Evolutionary conservation across 441 rosid species (phyloP).

Genomic region (Cnidoscolus chayamansa): DNA sequence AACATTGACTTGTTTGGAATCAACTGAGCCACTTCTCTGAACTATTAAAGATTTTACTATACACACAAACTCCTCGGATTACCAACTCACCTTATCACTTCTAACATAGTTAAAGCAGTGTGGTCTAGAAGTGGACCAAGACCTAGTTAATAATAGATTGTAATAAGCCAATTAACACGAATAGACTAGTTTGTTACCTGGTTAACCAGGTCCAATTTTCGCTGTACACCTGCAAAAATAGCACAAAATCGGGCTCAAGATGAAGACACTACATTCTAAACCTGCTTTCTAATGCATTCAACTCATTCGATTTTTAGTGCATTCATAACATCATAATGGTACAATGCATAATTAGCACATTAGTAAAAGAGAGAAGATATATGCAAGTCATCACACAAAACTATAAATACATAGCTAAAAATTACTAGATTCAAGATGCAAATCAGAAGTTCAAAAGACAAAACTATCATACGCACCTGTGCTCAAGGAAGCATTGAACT

Average conservation of each 20-base stretch:
- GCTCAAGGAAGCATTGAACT: constrained; percentile 40
- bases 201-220: constrained; percentile 53
- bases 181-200: constrained; percentile 34
- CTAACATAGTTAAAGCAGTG: too few species aligned
- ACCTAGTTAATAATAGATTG: neutral
- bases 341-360: neutral
- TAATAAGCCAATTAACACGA: neutral
- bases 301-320: neutral
- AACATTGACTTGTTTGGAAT: too few species aligned
- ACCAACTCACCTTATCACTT: too few species aligned
- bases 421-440: neutral
- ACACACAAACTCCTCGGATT: too few species aligned
- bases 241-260: neutral
- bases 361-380: neutral
- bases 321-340: neutral
- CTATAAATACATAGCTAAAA: neutral
- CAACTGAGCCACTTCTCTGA: too few species aligned
- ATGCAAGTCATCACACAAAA: neutral
- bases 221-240: constrained; percentile 51
- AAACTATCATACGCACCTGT: constrained; percentile 27
- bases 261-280: neutral
- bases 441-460: neutral
- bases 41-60: too few species aligned
- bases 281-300: neutral
- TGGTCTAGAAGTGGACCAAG: too few species aligned